A percentile compares a stretch with the other conserved stretches of the same genome.
Evolutionary conservation across 768 basidiomycete species (phyloP).

Genomic region (Boletales sp.): DNA sequence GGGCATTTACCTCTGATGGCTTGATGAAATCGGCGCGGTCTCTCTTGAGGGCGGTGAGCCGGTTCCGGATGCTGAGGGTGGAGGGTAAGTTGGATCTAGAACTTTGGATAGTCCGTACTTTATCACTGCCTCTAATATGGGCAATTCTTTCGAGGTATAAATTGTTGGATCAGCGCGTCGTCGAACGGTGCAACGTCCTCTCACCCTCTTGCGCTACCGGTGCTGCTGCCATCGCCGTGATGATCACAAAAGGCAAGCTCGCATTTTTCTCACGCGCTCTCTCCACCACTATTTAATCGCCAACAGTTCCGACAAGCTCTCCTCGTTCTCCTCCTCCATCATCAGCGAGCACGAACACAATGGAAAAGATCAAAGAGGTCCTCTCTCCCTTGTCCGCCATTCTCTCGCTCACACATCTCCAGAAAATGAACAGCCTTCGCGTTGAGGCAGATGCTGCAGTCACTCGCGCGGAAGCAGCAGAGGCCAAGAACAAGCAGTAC

Average conservation of each 20-base stretch:
- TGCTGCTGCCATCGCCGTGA: constrained; percentile 51
- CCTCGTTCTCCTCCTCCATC: constrained; percentile 7
- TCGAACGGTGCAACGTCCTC: not conserved
- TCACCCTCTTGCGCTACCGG: constrained; percentile 80
- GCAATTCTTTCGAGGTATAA: constrained; percentile 60
- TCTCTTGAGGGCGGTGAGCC: constrained; percentile 92
- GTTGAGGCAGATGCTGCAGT: constrained; percentile 80
- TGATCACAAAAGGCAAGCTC: constrained; percentile 34
- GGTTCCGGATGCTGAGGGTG: constrained; percentile 77
- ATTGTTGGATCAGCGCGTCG: constrained; percentile 9
- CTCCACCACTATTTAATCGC: constrained; percentile 18
- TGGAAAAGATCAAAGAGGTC: constrained; percentile 52
- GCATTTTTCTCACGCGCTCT: constrained; percentile 33
- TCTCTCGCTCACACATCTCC: not conserved
- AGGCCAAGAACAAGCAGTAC: constrained; percentile 73
- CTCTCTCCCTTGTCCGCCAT: accelerated
- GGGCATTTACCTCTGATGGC: constrained; percentile 85
- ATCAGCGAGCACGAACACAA: constrained; percentile 22
- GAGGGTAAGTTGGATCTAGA: constrained; percentile 19
- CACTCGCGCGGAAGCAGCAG: constrained; percentile 82
- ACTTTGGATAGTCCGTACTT: constrained; percentile 48
- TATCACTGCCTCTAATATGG: constrained; percentile 92
- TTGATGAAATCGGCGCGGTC: constrained; percentile 91
- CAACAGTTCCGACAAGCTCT: constrained; percentile 14
- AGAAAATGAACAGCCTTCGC: constrained; percentile 80